Percentiles rank a stretch among this genome's conserved stretches.
Evolutionary conservation across 192 early-diverging fungal genomes (phyloP).

Genomic region (Spizellomyces sp.): DNA sequence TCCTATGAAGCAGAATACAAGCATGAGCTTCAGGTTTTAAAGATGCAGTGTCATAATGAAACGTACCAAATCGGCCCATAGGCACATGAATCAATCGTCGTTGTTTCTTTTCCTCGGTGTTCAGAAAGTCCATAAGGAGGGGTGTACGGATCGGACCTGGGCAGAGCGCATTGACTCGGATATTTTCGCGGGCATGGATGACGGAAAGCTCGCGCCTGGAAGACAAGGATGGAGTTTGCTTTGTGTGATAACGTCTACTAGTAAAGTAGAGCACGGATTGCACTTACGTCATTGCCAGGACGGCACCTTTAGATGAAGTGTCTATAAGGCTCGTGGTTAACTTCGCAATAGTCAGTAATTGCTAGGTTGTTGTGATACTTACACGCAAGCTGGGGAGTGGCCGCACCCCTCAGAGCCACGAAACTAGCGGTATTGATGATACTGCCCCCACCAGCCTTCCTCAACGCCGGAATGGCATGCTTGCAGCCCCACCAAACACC

Average conservation of each 20-base stretch:
- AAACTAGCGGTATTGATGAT: slow-evolving; percentile 88
- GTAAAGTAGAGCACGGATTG: background rate
- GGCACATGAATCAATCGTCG: slow-evolving; percentile 78
- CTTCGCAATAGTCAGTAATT: background rate
- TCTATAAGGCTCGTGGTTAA: slow-evolving; percentile 38
- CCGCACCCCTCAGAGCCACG: slow-evolving; percentile 75
- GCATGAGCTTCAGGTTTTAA: background rate
- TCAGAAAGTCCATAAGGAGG: slow-evolving; percentile 80
- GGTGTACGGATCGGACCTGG: slow-evolving; percentile 81
- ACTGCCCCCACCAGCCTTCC: slow-evolving; percentile 70
- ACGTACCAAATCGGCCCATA: slow-evolving; percentile 78
- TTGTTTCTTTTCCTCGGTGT: slow-evolving; percentile 83
- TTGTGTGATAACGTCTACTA: background rate
- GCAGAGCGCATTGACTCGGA: slow-evolving; percentile 80
- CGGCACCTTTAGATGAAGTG: slow-evolving; percentile 86
- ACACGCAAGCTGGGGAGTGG: slow-evolving; percentile 84
- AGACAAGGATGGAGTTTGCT: background rate
- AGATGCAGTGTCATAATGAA: background rate
- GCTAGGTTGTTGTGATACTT: slow-evolving; percentile 27
- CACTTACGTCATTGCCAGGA: slow-evolving; percentile 77
- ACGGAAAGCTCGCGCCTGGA: slow-evolving; percentile 74
- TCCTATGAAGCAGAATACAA: slow-evolving; percentile 35
- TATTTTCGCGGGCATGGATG: slow-evolving; percentile 85
- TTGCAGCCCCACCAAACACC: slow-evolving; percentile 89
- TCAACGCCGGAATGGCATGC: slow-evolving; percentile 76